Base-by-base conservation (phyloP, 192 early-diverging fungal species). In the Polychytrium aggregatum region DNA sequence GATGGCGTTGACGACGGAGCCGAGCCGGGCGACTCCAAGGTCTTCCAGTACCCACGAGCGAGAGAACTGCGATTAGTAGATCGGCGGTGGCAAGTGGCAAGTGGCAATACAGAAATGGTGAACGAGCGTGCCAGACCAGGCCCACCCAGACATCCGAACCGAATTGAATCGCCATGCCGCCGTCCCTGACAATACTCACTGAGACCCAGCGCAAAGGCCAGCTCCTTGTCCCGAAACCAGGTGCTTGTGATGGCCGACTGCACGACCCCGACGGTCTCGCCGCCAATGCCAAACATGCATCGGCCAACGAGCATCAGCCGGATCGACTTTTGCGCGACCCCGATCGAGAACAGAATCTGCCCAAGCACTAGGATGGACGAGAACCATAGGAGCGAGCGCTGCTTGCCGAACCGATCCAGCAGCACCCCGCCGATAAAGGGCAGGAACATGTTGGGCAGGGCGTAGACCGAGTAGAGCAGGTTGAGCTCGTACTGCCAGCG, bases 361-460 rank as follows among this genome's bases (percentile, higher is more conserved):
- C 83, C 83, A 1, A 57, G 14, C 44, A 63, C 67, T 8, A 82
- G 59, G 31, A 67, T 50, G 18, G 56, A 30, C 8, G 66, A 63
- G 37, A 81, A 78, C 2, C 70, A 25, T 0, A 74, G 40, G 35
- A 85, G 50, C 58, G 82, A 68, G 37, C 48, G 52, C 11, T 52
- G 57, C 17, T 67, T 50, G 4, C 70, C 74, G 29, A 82, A 56
- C 26, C 46, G 50, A 53, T 83, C 79, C 18, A 82, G 68, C 2
- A 79, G 56, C 31, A 62, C 46, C 6, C 83, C 79, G 18, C 76
- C 76, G 17, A 82, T 34, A 46, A 77, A 68, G 11, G 82, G 82
- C 10, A 82, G 53, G 51, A 83, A 65, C 46, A 83, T 72, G 58
- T 83, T 83, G 21, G 82, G 78, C 20, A 79, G 53, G 7, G 77